phyloP scores from a whole-genome alignment of 345 rosid genomes.

The Geranium brycei region DNA sequence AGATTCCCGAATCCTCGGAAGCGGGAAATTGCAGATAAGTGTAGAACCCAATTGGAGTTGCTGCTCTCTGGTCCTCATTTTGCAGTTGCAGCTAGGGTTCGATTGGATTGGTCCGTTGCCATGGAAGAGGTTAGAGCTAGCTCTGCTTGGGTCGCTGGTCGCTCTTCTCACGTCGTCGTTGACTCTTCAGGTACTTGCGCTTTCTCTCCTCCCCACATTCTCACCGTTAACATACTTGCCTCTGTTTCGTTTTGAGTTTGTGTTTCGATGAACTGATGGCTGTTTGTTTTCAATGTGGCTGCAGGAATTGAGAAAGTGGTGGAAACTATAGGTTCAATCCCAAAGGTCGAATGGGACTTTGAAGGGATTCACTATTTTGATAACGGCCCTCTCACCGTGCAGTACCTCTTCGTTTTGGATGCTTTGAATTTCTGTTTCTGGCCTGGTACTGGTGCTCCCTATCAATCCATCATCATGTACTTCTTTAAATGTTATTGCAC shows the following conservation, averaged over 20 bases:
- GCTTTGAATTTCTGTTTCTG: constrained; percentile 73
- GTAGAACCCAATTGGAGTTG: too few relatives aligned
- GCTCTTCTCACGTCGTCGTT: constrained; percentile 44
- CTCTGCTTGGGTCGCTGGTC: constrained; percentile 53
- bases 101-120: background rate
- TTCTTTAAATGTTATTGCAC: too few relatives aligned
- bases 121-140: constrained; percentile 57
- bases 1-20: too few relatives aligned
- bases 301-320: constrained; percentile 55
- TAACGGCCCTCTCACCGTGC: constrained; percentile 55
- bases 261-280: constrained; percentile 3
- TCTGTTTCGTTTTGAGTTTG: background rate
- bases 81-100: background rate
- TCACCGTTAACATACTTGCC: background rate
- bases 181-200: constrained; percentile 33
- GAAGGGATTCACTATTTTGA: constrained; percentile 83
- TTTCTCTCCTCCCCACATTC: background rate
- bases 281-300: background rate
- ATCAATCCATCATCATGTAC: background rate
- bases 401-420: constrained; percentile 70
- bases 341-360: constrained; percentile 64
- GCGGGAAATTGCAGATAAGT: too few relatives aligned
- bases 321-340: constrained; percentile 39
- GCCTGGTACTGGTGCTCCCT: constrained; percentile 36
- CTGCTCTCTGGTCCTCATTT: too few relatives aligned